Evolutionary conservation across 345 rosid genomes (phyloP), one percentile per base, ranked within the genome.

Genomic region (Dipteronia dyeriana): DNA sequence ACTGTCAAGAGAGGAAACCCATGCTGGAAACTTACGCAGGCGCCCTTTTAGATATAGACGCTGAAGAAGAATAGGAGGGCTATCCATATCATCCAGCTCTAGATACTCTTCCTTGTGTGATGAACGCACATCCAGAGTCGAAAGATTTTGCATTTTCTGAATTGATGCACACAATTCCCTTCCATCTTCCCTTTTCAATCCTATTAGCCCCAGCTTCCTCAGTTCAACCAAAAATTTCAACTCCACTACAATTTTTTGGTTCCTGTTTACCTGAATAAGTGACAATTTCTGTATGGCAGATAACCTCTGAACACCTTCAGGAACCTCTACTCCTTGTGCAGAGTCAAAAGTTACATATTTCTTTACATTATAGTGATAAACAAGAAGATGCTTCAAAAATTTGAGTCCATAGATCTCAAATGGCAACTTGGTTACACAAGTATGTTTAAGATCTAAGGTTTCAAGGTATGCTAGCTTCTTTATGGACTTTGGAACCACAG

Each of bases 161-260:
- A 81, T 74, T 19, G 56, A 22, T 4, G 56, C 66, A 51, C 57
- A 70, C 2, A 80, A 23, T 20, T 6, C 20, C 31, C 12, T 39
- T 1, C 67, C 79, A 11, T 75, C 54, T 49, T 68, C 70, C 17
- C 53, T 34, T 41, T 34, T 60, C 23, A 68, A 62, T 7, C 38
- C 62, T 12, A 76, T 4, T 74, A 74, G 54, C 26, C 71, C 61
- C 19, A 81, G 60, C 57, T 49, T 76, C 60, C 75, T 76, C 56
- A 80, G 16, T 8, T 68, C 9, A 67, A 57, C 62, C 70, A 79
- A 10, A 13, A 66, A 12, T 34, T 20, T 8, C 71, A 75, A 31
- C 10, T 54, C 66, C 19, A n/a, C 23, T 16, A 49, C 14, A 31
- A 75, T 51, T 54, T 17, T 19, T 22, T 6, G 6, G 38, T 43